Conservation (phyloP, 75 land plant genomes). For the Picea glauca region DNA sequence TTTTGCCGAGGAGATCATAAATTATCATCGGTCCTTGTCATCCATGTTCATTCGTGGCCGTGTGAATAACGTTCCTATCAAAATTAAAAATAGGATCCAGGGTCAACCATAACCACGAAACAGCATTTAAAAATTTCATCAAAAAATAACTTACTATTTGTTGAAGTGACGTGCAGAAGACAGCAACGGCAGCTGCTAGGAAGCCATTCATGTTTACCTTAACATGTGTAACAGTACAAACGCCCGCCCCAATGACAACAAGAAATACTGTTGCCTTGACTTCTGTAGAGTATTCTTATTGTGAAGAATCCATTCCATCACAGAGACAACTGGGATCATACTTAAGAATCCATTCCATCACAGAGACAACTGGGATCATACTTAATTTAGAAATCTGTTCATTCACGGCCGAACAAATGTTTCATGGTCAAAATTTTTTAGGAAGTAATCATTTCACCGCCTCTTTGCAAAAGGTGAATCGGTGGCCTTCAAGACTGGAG, state of each 20-base stretch:
- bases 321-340: constrained; percentile 62
- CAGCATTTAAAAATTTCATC: no score
- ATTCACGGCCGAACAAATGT: neutral
- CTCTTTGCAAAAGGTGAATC: no score
- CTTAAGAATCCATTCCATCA: constrained; percentile 55
- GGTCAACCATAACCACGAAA: no score
- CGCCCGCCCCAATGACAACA: constrained; percentile 48
- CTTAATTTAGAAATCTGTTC: constrained; percentile 49
- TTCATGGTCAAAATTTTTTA: no score
- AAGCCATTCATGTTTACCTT: constrained; percentile 52
- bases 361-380: constrained; percentile 62
- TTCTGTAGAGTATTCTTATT: constrained; percentile 47
- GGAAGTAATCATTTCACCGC: no score
- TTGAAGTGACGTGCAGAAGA: constrained; percentile 74
- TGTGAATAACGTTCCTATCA: no score
- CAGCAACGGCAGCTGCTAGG: constrained; percentile 72
- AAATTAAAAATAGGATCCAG: no score
- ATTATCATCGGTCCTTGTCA: no score
- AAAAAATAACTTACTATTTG: constrained; percentile 23
- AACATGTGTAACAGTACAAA: constrained; percentile 65
- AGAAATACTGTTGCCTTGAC: constrained; percentile 41
- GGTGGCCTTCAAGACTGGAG: no score
- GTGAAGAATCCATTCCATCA: constrained; percentile 55
- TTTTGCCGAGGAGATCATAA: constrained; percentile 73
- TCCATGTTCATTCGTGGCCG: no score